Percentiles rank a stretch among this genome's conserved stretches.
These are phyloP conservation scores for Solanum piurae DNA, from an alignment of 257 asterid genomes.

Conservation along the genomic window DNA sequence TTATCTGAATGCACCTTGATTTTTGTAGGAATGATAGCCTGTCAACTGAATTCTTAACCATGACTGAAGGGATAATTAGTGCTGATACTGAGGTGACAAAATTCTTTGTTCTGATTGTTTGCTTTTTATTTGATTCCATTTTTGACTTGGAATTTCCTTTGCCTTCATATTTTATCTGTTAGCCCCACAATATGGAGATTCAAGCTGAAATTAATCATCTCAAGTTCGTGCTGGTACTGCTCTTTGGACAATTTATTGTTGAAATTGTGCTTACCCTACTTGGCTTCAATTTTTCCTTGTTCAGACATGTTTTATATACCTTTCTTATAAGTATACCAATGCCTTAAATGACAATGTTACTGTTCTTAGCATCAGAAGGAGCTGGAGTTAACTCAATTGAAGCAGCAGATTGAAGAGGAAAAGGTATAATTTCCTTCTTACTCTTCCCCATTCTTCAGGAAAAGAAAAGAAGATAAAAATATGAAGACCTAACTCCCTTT, in stretches of 20 bases:
- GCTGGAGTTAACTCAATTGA: constrained; percentile 59
- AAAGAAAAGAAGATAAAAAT: not conserved
- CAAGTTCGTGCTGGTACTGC: constrained; percentile 65
- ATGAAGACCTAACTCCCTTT: not conserved
- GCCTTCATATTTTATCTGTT: constrained; percentile 3
- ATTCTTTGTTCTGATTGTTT: not conserved
- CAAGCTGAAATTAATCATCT: constrained; percentile 49
- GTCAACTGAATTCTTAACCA: constrained; percentile 23
- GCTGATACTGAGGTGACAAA: constrained; percentile 39
- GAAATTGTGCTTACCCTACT: not conserved
- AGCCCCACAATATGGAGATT: constrained; percentile 34
- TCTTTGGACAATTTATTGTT: constrained; percentile 4
- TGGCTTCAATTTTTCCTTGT: not conserved
- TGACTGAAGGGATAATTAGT: constrained; percentile 10
- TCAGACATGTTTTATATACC: not conserved
- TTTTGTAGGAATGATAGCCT: constrained; percentile 25
- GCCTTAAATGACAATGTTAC: constrained; percentile 1
- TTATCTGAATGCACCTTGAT: not conserved
- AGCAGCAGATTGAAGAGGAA: constrained; percentile 71
- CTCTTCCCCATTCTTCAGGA: not conserved
- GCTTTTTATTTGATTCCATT: not conserved
- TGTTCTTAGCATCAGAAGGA: constrained; percentile 73
- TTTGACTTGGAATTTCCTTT: constrained; percentile 4
- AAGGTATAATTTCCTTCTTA: constrained; percentile 32
- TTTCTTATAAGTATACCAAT: constrained; percentile 7